phyloP scores from a whole-genome alignment of 495 filamentous ascomycete genomes.

The Trichoderma parareesei region DNA sequence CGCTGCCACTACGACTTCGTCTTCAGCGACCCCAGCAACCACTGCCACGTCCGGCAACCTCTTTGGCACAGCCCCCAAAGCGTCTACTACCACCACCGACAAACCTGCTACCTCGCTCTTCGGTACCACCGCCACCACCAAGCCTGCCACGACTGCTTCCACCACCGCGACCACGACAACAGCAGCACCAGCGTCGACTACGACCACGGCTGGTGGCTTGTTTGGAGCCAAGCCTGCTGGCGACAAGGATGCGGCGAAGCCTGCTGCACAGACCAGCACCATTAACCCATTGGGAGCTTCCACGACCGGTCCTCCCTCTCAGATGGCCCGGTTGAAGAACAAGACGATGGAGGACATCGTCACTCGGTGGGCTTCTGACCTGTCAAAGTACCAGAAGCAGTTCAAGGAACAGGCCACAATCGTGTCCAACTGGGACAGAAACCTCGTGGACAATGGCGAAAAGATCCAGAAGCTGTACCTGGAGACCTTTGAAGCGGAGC shows the following conservation, averaged over 20 bases:
- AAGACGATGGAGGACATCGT: slow-evolving; percentile 99
- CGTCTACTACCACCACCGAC: slow-evolving; percentile 17
- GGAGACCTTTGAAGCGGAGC: slow-evolving; percentile 82
- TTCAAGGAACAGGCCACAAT: slow-evolving; percentile 83
- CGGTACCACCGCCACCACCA: slow-evolving; percentile 15
- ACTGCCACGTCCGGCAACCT: slow-evolving; percentile 12
- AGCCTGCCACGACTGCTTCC: slow-evolving; percentile 15
- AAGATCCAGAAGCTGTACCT: slow-evolving; percentile 86
- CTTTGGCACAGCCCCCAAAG: slow-evolving; percentile 13
- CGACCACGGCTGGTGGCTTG: slow-evolving; percentile 14
- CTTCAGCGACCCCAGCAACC: slow-evolving; percentile 6
- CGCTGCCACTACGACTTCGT: slow-evolving; percentile 12
- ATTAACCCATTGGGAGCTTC: slow-evolving; percentile 49
- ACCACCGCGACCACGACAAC: background rate
- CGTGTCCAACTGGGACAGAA: slow-evolving; percentile 82
- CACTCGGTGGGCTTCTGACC: slow-evolving; percentile 91
- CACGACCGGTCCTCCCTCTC: slow-evolving; percentile 68
- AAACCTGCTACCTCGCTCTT: slow-evolving; percentile 16
- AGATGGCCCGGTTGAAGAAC: slow-evolving; percentile 84
- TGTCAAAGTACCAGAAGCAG: slow-evolving; percentile 90
- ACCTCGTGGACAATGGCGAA: slow-evolving; percentile 83
- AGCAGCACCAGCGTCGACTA: slow-evolving; percentile 3
- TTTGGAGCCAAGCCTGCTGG: slow-evolving; percentile 17
- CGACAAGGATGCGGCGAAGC: slow-evolving; percentile 11
- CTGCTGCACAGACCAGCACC: slow-evolving; percentile 14